Conservation (phyloP, 2,329 filamentous ascomycete genomes). For the Elsinoe arachidis region DNA sequence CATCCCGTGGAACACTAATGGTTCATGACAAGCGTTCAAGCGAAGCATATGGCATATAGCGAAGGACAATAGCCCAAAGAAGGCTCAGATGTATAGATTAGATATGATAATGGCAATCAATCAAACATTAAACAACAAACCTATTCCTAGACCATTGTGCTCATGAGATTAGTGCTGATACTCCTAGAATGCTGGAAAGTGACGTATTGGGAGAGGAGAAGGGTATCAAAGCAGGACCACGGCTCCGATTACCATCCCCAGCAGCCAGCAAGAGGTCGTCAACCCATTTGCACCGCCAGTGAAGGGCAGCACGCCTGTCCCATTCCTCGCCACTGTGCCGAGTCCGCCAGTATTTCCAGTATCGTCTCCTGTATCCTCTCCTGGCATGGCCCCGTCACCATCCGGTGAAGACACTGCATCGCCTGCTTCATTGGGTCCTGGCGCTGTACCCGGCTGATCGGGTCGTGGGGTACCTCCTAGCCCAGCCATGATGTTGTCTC, state of each 20-base stretch:
- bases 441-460: background rate
- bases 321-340: background rate
- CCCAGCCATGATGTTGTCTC: background rate
- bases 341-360: no score
- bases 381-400: background rate
- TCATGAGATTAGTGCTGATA: no score
- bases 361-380: background rate
- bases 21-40: conserved; percentile 5
- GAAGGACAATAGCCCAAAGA: background rate
- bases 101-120: conserved; percentile 6
- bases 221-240: background rate
- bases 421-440: no score
- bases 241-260: background rate
- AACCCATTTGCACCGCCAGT: background rate
- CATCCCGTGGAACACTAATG: background rate
- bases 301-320: background rate
- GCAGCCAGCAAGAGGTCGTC: background rate
- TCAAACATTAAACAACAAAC: background rate
- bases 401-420: no score
- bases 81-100: background rate
- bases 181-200: no score
- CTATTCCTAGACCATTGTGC: background rate
- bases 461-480: background rate
- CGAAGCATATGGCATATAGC: conserved; percentile 1
- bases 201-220: no score